Evolutionary conservation across 2,329 filamentous ascomycete species (phyloP), one percentile per base, ranked within the genome.

Genomic region (Cercospora sp.): DNA sequence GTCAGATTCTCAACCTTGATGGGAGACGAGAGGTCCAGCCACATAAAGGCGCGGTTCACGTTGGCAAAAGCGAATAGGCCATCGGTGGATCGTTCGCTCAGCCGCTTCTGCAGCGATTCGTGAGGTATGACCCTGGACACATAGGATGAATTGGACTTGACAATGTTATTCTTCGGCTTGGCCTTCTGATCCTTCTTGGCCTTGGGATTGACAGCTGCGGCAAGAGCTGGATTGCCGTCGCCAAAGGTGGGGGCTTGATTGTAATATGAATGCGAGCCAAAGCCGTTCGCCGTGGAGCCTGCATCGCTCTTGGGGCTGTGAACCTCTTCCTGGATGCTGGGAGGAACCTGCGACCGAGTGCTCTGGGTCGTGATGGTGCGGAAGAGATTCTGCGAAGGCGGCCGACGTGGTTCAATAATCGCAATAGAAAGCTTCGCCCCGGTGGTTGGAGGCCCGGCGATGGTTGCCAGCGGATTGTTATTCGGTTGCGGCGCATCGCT

Each of bases 111-210:
- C 64, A 96, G 80, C 4, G 86, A 85, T 75, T 99, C 95, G 75
- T 97, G 92, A 16, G 93, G 90, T 71, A 98, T 97, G 33, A 97
- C 94, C 64, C 95, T 85, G n/a, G 94, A 97, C 31, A 99, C 95
- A 77, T 97, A 99, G 0, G 94, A 97, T 9, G 95, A 99, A 80
- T 97, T 98, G 82, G 93, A 98, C 84, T 99, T 99, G 63, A 94
- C 90, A 79, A 99, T 95, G 79, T 96, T 98, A 81, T 94, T 98
- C 85, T 98, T 99, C 2, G 95, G 95, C 79, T 99, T 99, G 76
- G 90, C 88, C 78, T 89, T 87, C 84, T 97, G 97, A 26, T 83
- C 78, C 9, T 83, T 82, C 70, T 85, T 84, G 89, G 48, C 87
- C 86, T 69, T 77, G 75, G 92, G 93, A 31, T 85, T 84, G 62